Percentiles rank a stretch among this genome's conserved stretches.
phyloP scores from a whole-genome alignment of 192 early-diverging fungal genomes.

The Geranomyces michiganensis region DNA sequence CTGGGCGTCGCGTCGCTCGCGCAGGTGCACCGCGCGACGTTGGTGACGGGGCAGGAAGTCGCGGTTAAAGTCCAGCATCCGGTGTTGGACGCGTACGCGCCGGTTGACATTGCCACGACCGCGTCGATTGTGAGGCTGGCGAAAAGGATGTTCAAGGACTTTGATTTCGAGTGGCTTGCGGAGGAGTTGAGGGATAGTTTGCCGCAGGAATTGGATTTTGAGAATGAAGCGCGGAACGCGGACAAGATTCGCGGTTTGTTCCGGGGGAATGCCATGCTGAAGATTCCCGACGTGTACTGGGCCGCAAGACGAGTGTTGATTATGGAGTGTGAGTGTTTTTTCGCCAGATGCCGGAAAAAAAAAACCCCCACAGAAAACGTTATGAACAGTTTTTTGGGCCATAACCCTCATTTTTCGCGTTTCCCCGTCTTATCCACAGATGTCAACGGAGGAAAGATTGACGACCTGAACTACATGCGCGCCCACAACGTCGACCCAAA shows the following conservation, averaged over 20 bases:
- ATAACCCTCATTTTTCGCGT: too few relatives aligned
- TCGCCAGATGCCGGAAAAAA: not conserved
- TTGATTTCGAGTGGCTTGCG: conserved; percentile 88
- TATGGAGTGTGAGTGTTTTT: conserved; percentile 78
- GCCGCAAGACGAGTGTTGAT: conserved; percentile 75
- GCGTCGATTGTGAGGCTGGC: conserved; percentile 54
- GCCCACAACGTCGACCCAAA: conserved; percentile 73
- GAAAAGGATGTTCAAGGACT: conserved; percentile 82
- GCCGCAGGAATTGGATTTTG: conserved; percentile 88
- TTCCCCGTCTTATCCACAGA: not conserved
- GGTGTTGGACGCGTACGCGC: conserved; percentile 71
- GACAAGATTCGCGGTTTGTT: conserved; percentile 57
- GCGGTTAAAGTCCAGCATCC: conserved; percentile 96
- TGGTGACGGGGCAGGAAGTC: conserved; percentile 70
- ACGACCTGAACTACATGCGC: conserved; percentile 72
- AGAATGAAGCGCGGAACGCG: conserved; percentile 77
- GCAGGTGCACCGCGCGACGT: conserved; percentile 84
- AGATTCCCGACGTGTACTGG: conserved; percentile 81
- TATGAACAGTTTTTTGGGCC: too few relatives aligned
- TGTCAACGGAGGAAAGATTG: conserved; percentile 67
- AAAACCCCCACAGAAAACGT: too few relatives aligned
- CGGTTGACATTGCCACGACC: conserved; percentile 79
- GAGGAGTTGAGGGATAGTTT: conserved; percentile 83
- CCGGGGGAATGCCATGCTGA: conserved; percentile 40
- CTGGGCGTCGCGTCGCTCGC: conserved; percentile 94